Evolutionary conservation across 2,329 filamentous ascomycete species (phyloP).

Genomic region (Colletotrichum incanum): DNA sequence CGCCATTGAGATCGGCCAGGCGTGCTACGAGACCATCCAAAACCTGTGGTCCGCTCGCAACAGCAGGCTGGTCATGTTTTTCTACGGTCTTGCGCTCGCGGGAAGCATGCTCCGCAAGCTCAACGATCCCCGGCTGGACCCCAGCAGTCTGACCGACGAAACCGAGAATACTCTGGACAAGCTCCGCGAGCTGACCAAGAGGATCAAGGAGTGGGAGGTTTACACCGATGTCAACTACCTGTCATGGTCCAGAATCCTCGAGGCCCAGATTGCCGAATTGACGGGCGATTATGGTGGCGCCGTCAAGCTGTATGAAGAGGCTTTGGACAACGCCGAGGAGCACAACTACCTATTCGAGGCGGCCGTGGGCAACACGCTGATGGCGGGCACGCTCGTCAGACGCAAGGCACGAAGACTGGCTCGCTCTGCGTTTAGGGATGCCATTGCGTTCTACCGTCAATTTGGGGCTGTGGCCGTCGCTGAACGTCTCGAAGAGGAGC

Average conservation of each 20-base stretch:
- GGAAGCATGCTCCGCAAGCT: conserved; percentile 66
- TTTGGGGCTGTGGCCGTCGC: conserved; percentile 80
- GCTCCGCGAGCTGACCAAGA: conserved; percentile 69
- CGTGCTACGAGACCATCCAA: conserved; percentile 62
- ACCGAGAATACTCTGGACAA: conserved; percentile 66
- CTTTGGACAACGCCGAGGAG: conserved; percentile 80
- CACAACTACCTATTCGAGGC: conserved; percentile 80
- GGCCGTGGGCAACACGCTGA: conserved; percentile 80
- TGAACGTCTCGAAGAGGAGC: conserved; percentile 77
- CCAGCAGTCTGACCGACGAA: conserved; percentile 61
- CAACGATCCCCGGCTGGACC: conserved; percentile 61
- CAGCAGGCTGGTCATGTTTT: conserved; percentile 70
- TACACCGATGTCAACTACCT: conserved; percentile 81
- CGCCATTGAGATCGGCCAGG: conserved; percentile 70
- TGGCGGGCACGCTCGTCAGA: conserved; percentile 80
- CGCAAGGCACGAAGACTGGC: conserved; percentile 77
- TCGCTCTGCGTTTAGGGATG: conserved; percentile 77
- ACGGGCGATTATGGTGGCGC: conserved; percentile 70
- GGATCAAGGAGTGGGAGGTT: conserved; percentile 75
- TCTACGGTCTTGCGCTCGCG: conserved; percentile 72
- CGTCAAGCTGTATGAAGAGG: conserved; percentile 77
- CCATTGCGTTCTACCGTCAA: conserved; percentile 77
- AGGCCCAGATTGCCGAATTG: conserved; percentile 79
- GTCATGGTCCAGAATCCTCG: conserved; percentile 77
- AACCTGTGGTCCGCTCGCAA: conserved; percentile 74